These are phyloP conservation scores for Piper longum DNA, from an alignment of 164 flowering plant genomes.

Conservation along the genomic window DNA sequence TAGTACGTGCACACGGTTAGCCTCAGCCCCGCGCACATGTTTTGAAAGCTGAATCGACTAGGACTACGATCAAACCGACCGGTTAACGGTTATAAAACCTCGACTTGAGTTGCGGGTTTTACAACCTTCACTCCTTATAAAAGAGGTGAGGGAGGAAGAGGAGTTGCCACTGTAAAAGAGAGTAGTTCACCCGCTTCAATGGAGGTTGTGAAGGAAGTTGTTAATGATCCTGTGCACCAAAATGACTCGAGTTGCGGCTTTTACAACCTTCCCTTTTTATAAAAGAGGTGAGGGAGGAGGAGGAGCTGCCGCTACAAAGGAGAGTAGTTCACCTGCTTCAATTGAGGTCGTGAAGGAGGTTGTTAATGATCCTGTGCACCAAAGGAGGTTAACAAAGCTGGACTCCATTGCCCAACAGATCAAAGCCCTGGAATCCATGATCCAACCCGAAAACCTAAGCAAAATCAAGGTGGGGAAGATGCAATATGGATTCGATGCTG, in stretches of 20 bases:
- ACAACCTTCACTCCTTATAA: too few species aligned
- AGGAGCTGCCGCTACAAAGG: constrained; percentile 11
- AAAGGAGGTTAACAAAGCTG: constrained; percentile 48
- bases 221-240: constrained; percentile 44
- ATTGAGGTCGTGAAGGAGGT: constrained; percentile 74
- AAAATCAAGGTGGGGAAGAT: constrained; percentile 32
- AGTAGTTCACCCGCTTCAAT: constrained; percentile 34
- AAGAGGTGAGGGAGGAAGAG: constrained; percentile 12
- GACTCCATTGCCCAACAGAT: constrained; percentile 84
- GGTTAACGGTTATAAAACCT: too few species aligned
- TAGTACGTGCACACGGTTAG: too few species aligned
- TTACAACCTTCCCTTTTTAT: too few species aligned
- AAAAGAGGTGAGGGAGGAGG: constrained; percentile 14
- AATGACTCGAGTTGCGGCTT: too few species aligned
- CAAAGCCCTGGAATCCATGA: constrained; percentile 76
- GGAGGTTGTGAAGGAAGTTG: constrained; percentile 73
- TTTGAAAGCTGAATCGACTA: too few species aligned
- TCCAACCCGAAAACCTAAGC: constrained; percentile 28
- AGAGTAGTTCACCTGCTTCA: constrained; percentile 21
- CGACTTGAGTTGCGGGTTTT: too few species aligned
- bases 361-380: constrained; percentile 48
- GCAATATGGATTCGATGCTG: constrained; percentile 59
- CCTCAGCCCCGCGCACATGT: too few species aligned
- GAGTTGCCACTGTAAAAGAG: constrained; percentile 14
- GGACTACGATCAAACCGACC: too few species aligned